Base-by-base conservation (phyloP, 306 rosid species). In the Purshia tridentata region DNA sequence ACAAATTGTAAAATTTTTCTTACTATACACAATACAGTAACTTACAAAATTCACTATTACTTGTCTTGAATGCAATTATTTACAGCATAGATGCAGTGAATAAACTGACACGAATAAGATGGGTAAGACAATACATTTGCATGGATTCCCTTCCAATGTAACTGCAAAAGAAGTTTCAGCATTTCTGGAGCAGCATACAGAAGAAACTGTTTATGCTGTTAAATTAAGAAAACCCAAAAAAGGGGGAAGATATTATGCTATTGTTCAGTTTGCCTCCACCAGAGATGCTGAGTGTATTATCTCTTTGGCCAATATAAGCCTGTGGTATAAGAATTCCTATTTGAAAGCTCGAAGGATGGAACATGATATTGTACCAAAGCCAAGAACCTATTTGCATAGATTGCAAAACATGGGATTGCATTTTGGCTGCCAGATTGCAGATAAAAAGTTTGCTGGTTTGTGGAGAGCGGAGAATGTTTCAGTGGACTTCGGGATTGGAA, bases 341-440 rank as follows among this genome's bases (percentile, higher is more conserved):
- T 29, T 88, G 67, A 83, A 78, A 40, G 88, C 87, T 18, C 72
- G 83, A 63, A 73, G 52, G 65, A 0, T 76, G 82, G 82, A 80
- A 9, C 70, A 4, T 35, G 98, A 93, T 81, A 85, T 88, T 53
- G 78, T 81, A 19, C 81, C 75, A 56, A 84, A 49, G 74, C 91
- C 97, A 72, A 86, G 73, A 78, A 42, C 44, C 48, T 37, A 39
- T 77, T 14, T 72, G 68, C 79, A 79, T 70, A 76, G 65, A 22
- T 66, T 89, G 81, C 11, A 67, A 22, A 16, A 77, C n/a, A 72
- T 88, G 74, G 74, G 45, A 13, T 41, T 93, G 69, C 48, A 83
- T 78, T 85, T 91, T 80, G 98, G 98, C 37, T 87, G 90, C 76
- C 88, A 77, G 84, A 73, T 86, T 18, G 82, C 91, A 2, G 74